Percentiles rank a stretch among this genome's conserved stretches.
These are phyloP conservation scores for Saccharomyces paradoxus DNA, from an alignment of 805 yeast species.

Conservation along the genomic window DNA sequence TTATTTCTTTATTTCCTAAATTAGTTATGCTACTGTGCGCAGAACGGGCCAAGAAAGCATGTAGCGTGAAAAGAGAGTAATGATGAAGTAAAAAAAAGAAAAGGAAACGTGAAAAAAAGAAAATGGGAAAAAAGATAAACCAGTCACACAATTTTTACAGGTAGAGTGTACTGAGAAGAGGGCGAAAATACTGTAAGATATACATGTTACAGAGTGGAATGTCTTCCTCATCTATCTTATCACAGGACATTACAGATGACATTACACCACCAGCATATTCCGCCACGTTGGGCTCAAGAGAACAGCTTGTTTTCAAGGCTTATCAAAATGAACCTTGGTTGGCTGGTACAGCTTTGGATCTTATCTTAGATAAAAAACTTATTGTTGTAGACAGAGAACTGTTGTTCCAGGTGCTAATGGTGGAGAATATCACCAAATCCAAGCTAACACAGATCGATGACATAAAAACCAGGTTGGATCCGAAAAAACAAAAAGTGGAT, in stretches of 20 bases:
- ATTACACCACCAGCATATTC: constrained; percentile 5
- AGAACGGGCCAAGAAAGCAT: neutral
- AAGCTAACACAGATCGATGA: constrained; percentile 47
- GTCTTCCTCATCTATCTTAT: constrained; percentile 13
- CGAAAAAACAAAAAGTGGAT: constrained; percentile 54
- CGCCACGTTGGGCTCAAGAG: constrained; percentile 8
- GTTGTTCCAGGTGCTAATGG: constrained; percentile 48
- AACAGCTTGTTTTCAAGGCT: constrained; percentile 10
- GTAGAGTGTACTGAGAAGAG: neutral
- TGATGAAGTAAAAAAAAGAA: neutral
- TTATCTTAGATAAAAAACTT: constrained; percentile 13
- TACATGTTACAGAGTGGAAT: neutral
- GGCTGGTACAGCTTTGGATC: neutral
- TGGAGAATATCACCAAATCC: constrained; percentile 48
- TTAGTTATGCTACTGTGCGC: neutral
- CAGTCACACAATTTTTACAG: neutral
- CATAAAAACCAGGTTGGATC: constrained; percentile 44
- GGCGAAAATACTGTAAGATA: neutral
- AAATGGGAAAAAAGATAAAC: neutral
- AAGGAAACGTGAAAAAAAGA: neutral
- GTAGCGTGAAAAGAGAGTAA: neutral
- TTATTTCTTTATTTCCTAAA: neutral
- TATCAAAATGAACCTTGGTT: constrained; percentile 18
- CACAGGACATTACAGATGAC: constrained; percentile 20
- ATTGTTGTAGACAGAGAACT: constrained; percentile 20